These are phyloP conservation scores for Ceratocystis variospora DNA, from an alignment of 2,329 filamentous ascomycete genomes.

Conservation along the genomic window DNA sequence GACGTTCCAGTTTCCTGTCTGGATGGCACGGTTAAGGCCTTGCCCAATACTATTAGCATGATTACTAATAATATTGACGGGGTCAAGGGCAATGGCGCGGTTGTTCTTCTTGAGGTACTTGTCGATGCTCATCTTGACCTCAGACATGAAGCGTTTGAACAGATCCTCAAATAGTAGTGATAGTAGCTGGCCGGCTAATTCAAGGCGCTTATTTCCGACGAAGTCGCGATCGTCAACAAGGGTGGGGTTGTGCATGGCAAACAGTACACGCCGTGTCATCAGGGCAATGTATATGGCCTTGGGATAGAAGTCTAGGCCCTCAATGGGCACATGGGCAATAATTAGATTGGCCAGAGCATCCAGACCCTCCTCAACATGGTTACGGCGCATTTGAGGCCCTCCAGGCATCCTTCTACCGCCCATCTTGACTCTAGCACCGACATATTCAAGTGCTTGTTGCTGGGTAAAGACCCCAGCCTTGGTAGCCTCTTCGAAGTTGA, in stretches of 20 bases:
- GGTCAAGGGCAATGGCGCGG: constrained; percentile 75
- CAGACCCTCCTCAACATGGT: constrained; percentile 78
- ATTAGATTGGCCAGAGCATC: constrained; percentile 87
- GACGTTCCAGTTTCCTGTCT: constrained; percentile 93
- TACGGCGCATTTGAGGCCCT: constrained; percentile 46
- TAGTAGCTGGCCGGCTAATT: constrained; percentile 85
- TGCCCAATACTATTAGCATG: constrained; percentile 78
- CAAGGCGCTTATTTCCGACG: constrained; percentile 91
- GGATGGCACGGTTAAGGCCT: constrained; percentile 90
- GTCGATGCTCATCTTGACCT: constrained; percentile 87
- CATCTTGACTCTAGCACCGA: constrained; percentile 78
- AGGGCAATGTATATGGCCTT: constrained; percentile 93
- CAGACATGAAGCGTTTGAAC: constrained; percentile 86
- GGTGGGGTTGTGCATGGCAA: constrained; percentile 79
- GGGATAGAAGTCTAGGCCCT: constrained; percentile 86
- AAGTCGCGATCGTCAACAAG: constrained; percentile 95
- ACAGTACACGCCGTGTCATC: constrained; percentile 92
- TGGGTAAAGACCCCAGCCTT: constrained; percentile 80
- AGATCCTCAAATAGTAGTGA: constrained; percentile 92
- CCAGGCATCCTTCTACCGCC: constrained; percentile 50
- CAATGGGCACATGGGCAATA: constrained; percentile 85
- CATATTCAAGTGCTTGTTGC: constrained; percentile 87
- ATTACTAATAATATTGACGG: constrained; percentile 67
- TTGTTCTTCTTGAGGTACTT: constrained; percentile 92
- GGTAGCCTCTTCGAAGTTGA: constrained; percentile 88